Percentiles rank a stretch among this genome's conserved stretches.
phyloP scores from a whole-genome alignment of 345 rosid genomes.

The Acer yangbiense region DNA sequence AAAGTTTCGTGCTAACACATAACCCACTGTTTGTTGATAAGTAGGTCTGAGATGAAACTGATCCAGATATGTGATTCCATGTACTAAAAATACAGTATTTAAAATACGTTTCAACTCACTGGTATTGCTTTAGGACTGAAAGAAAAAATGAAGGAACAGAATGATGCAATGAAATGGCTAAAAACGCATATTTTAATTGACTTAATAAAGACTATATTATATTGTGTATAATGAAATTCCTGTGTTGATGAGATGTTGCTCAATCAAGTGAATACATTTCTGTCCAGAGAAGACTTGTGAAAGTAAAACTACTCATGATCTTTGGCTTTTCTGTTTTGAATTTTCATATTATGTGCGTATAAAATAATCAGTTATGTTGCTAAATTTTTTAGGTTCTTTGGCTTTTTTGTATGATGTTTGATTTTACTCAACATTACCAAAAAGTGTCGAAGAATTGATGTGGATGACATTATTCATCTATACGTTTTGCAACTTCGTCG shows the following conservation, averaged over 20 bases:
- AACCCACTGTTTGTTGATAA: not conserved
- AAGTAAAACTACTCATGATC: not conserved
- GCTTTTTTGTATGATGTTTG: no score
- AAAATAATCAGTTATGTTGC: no score
- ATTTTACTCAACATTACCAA: no score
- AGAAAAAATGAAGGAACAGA: not conserved
- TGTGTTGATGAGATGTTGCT: not conserved
- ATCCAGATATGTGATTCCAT: not conserved
- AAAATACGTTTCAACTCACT: not conserved
- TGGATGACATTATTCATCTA: not conserved
- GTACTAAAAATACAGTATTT: not conserved
- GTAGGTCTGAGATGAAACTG: not conserved
- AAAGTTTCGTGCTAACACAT: not conserved
- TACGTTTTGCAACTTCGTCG: not conserved
- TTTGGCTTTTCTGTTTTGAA: no score
- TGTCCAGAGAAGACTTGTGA: conserved; percentile 1
- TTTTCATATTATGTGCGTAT: no score
- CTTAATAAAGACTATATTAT: not conserved
- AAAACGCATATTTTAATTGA: not conserved
- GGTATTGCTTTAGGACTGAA: not conserved
- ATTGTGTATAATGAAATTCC: not conserved
- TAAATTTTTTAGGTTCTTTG: no score
- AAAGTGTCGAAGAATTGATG: not conserved
- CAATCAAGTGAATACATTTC: not conserved
- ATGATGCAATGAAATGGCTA: not conserved